Base-by-base conservation (phyloP, 2,329 filamentous ascomycete species). In the Fusarium pseudonygamai region DNA sequence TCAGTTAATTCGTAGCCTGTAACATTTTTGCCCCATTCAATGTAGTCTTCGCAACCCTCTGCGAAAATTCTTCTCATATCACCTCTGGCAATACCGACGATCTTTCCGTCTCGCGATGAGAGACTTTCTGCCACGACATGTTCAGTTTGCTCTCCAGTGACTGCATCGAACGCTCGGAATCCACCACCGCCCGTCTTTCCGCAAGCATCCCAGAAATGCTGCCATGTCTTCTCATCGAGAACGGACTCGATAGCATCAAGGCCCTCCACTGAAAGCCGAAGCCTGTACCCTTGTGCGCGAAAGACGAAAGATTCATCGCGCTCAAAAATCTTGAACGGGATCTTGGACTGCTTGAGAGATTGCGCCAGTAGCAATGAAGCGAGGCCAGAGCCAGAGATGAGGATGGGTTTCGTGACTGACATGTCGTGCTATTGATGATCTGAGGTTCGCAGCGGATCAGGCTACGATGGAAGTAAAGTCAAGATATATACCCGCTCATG, bases 41-140 rank as follows among this genome's bases (percentile, higher is more conserved):
- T 84, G 50, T 82, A 82, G 0, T 84, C 78, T 68, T 91, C 89
- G 64, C 86, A 86, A 3, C 89, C 90, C 24, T 85, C 80, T 50
- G 90, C 79, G 75, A 92, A 92, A 10, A 89, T 70, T 52, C 80
- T 83, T 6, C 90, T 84, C 90, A 92, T 92, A 40, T 91, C 89
- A 9, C 90, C 90, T 10, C 90, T 82, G 1, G 89, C 85, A 45
- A 92, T 90, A 2, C 90, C 90, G 1, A 92, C 84, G 14, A 89
- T 83, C 77, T 91, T 90, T 10, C 87, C 88, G 43, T 83, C 88
- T 26, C 89, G 84, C 22, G 87, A 90, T 0, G 79, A 64, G 36
- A 91, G 80, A 4, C 75, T 79, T 69, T 83, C 80, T 18, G 76
- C 67, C 0, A 70, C 45, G 0, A 47, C 42, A 20, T 80, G 76